A percentile compares a stretch with the other conserved stretches of the same genome.
These are phyloP conservation scores for Fusarium nodosum DNA, from an alignment of 2,329 filamentous ascomycete genomes.

Conservation along the genomic window DNA sequence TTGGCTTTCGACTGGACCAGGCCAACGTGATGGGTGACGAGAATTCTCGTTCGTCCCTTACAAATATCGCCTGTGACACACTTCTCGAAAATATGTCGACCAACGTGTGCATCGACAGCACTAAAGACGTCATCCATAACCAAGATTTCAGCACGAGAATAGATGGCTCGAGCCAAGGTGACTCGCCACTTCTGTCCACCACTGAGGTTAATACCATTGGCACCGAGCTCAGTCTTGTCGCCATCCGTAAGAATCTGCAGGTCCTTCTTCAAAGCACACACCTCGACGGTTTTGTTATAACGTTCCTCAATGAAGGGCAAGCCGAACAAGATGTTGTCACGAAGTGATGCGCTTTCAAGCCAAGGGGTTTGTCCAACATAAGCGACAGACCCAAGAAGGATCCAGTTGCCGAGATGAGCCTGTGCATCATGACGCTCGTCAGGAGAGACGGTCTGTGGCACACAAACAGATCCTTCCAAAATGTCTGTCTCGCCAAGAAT, in stretches of 20 bases:
- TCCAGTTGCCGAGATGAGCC: conserved; percentile 76
- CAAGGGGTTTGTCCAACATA: conserved; percentile 86
- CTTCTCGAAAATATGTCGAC: conserved; percentile 82
- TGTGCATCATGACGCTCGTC: conserved; percentile 71
- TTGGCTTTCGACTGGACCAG: conserved; percentile 78
- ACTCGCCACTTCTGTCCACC: conserved; percentile 88
- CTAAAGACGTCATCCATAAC: conserved; percentile 88
- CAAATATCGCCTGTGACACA: conserved; percentile 80
- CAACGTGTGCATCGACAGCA: conserved; percentile 84
- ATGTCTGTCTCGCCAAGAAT: conserved; percentile 83
- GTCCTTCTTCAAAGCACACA: conserved; percentile 82
- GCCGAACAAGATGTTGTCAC: conserved; percentile 83
- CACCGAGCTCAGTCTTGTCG: conserved; percentile 84
- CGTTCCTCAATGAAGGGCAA: conserved; percentile 77
- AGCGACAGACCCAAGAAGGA: conserved; percentile 76
- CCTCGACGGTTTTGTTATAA: conserved; percentile 77
- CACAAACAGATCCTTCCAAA: conserved; percentile 71
- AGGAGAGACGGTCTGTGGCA: conserved; percentile 64
- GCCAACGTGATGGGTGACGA: conserved; percentile 85
- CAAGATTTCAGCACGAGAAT: conserved; percentile 81
- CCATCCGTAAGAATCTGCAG: conserved; percentile 81
- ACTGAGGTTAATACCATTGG: conserved; percentile 86
- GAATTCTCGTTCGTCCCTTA: conserved; percentile 76
- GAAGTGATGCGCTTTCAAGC: conserved; percentile 86
- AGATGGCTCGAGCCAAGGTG: conserved; percentile 82